Percentiles rank a stretch among this genome's conserved stretches.
These are phyloP conservation scores for Boletus semigastroideus DNA, from an alignment of 1,284 basidiomycete genomes.

Conservation along the genomic window DNA sequence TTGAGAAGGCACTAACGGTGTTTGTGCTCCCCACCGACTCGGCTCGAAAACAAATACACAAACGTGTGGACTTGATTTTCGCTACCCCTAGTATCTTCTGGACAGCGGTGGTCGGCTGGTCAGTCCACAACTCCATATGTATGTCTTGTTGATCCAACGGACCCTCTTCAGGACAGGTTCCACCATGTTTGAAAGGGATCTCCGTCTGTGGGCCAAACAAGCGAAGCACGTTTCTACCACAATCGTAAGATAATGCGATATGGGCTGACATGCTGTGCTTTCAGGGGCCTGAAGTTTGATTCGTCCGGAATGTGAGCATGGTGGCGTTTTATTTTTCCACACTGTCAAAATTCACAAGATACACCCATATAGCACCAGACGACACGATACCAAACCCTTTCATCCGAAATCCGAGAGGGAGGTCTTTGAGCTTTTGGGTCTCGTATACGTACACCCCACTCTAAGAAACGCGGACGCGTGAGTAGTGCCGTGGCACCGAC, in stretches of 20 bases:
- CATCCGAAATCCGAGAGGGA: conserved; percentile 65
- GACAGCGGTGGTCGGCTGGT: conserved; percentile 81
- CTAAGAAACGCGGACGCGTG: conserved; percentile 66
- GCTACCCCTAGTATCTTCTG: conserved; percentile 68
- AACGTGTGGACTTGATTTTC: conserved; percentile 76
- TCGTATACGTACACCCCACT: conserved; percentile 69
- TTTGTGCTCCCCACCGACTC: conserved; percentile 52
- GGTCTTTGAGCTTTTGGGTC: conserved; percentile 64
- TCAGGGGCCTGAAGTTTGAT: conserved; percentile 78
- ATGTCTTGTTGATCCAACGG: neutral
- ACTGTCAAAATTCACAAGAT: neutral
- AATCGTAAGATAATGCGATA: neutral
- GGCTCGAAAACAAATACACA: conserved; percentile 39
- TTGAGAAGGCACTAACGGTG: conserved; percentile 72
- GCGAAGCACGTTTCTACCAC: conserved; percentile 42
- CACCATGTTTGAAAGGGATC: conserved; percentile 78
- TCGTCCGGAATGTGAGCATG: conserved; percentile 68
- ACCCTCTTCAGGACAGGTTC: conserved; percentile 67
- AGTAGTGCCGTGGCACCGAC: conserved; percentile 12
- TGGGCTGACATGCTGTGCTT: conserved; percentile 10
- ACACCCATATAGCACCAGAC: conserved; percentile 43
- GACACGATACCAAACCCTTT: conserved; percentile 60
- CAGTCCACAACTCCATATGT: conserved; percentile 15
- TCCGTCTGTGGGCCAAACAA: conserved; percentile 68
- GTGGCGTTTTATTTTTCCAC: conserved; percentile 3